Evolutionary conservation across 2,329 filamentous ascomycete genomes (phyloP).

Genomic region (Dryadomyces quercivorus): DNA sequence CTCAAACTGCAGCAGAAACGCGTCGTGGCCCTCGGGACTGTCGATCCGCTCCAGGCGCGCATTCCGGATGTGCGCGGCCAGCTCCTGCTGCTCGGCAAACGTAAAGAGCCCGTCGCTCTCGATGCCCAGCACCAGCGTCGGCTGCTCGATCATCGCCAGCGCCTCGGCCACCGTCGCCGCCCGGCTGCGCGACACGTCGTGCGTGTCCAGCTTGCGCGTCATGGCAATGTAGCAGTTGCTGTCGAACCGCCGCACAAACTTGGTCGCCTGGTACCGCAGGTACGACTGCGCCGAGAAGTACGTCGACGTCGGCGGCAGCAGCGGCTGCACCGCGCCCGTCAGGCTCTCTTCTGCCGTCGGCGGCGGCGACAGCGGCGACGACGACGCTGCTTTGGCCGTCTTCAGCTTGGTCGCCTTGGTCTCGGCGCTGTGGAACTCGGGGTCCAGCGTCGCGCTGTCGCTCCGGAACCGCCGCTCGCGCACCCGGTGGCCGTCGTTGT

Average conservation of each 20-base stretch:
- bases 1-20: conserved; percentile 92
- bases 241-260: conserved; percentile 95
- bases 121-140: conserved; percentile 82
- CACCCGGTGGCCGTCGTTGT: conserved; percentile 68
- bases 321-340: conserved; percentile 32
- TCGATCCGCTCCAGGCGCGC: conserved; percentile 77
- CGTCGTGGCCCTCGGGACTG: conserved; percentile 89
- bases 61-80: conserved; percentile 70
- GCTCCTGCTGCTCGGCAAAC: conserved; percentile 88
- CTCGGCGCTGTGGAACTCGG: conserved; percentile 14
- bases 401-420: neutral
- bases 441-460: conserved; percentile 5
- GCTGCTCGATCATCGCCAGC: conserved; percentile 72
- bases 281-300: conserved; percentile 99
- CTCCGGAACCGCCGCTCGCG: conserved; percentile 38
- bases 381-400: conserved; percentile 12
- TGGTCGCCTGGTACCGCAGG: conserved; percentile 87
- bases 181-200: conserved; percentile 79
- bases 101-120: conserved; percentile 94
- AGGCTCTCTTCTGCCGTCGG: conserved; percentile 36
- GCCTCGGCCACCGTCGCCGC: conserved; percentile 58
- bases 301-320: conserved; percentile 50
- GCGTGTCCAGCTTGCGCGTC: conserved; percentile 92
- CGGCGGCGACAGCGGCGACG: conserved; percentile 9
- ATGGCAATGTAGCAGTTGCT: conserved; percentile 99